These are phyloP conservation scores for Lodderomyces oxycetoniae DNA, from an alignment of 1,139 yeast genomes.

Conservation along the genomic window DNA sequence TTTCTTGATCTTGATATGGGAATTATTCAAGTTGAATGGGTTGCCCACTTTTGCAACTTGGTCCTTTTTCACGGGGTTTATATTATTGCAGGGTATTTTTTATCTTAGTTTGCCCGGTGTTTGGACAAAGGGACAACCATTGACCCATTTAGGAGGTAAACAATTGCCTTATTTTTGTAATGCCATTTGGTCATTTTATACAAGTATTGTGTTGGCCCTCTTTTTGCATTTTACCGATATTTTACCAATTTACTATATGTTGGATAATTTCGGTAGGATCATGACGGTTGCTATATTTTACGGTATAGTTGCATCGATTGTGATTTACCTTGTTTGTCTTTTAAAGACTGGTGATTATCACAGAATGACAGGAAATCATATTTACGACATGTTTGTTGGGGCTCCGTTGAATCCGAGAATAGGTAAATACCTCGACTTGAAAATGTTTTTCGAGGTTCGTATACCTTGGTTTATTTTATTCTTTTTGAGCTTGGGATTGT, in stretches of 20 bases:
- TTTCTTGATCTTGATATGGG: conserved; percentile 46
- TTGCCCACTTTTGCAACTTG: conserved; percentile 67
- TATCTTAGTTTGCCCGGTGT: conserved; percentile 91
- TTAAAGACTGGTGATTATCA: conserved; percentile 69
- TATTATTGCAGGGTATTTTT: conserved; percentile 65
- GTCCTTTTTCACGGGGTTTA: conserved; percentile 65
- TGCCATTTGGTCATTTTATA: conserved; percentile 80
- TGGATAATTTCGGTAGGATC: conserved; percentile 83
- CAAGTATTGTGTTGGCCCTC: conserved; percentile 54
- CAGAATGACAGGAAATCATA: conserved; percentile 84
- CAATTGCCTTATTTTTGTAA: conserved; percentile 92
- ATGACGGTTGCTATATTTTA: conserved; percentile 86
- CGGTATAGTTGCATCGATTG: conserved; percentile 65
- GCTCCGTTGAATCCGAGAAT: conserved; percentile 95
- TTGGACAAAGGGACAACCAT: conserved; percentile 92
- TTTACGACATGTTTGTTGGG: conserved; percentile 94
- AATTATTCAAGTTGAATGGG: conserved; percentile 51
- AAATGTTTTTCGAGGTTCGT: conserved; percentile 96
- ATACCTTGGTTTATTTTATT: conserved; percentile 93
- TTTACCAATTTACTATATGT: conserved; percentile 65
- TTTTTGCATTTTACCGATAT: conserved; percentile 67
- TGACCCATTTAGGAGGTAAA: conserved; percentile 69
- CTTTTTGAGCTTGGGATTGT: conserved; percentile 71
- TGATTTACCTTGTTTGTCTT: conserved; percentile 60
- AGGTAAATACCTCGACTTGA: conserved; percentile 79